Evolutionary conservation across 176 grass and related monocot species (phyloP), one percentile per base, ranked within the genome.

Genomic region (Sorghum bicolor): DNA sequence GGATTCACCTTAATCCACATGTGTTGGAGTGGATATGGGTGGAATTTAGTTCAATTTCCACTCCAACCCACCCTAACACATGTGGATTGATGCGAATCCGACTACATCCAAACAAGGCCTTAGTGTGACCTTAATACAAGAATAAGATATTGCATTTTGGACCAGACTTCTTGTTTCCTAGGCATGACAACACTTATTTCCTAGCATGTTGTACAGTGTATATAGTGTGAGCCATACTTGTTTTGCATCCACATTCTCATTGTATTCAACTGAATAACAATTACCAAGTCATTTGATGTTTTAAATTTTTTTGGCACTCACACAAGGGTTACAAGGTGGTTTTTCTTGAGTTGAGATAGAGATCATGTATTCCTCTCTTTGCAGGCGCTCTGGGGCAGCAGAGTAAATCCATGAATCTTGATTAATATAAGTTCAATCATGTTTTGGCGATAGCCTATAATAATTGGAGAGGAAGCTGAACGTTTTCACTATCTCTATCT

Each of bases 171-270:
- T 26, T 5, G 4, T 13, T 58, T 58, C 22, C 24, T 61, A 61
- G 57, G 57, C 10, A 64, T 64, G 26, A 64, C 12, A 29, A 63
- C 62, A 64, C 62, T 63, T 48, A 40, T 77, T 76, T 80, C 16
- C 5, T 74, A 50, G 70, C 24, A 68, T 84, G 34, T 5, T 72
- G 53, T 33, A 11, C 28, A 67, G 36, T 37, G 29, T 68, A 10
- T 65, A 72, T 80, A 68, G 29, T 55, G 58, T 84, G 58, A 79
- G 40, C 67, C 55, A 34, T 53, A n/a, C 75, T 58, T 39, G 19
- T 39, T 43, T 57, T 57, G 34, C 30, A 17, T 66, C 40, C 5
- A 52, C 17, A 44, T 72, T 83, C 24, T 79, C 24, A 37, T 29
- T 30, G 3, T 12, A 57, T 60, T 88, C 57, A 12, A 26, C 57